Base-by-base conservation (phyloP, 495 filamentous ascomycete species). In the Penicillium crystallinum region DNA sequence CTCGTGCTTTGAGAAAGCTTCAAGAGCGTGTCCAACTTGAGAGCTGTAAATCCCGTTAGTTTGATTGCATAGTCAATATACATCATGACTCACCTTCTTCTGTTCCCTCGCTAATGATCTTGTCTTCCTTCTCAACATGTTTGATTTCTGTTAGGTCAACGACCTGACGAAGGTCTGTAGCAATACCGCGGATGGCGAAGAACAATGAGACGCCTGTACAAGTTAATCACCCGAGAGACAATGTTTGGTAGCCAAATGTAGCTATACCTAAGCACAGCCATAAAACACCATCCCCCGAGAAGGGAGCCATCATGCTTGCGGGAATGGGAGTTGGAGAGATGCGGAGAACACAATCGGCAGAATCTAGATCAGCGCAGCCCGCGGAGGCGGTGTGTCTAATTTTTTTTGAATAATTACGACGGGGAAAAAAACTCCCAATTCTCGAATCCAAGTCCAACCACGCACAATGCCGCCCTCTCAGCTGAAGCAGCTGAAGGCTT, bases 401-500 rank as follows among this genome's bases (percentile, higher is more conserved):
- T 62, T 69, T 66, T 71, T 69, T 63, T 46, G 42, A 41, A 35
- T 35, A 43, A 21, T 54, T 53, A 37, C 30, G 46, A 48, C 35
- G 38, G 33, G 41, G 55, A 65, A 66, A 62, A 62, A 54, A 54
- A 54, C 36, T 46, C 31, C 51, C 34, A 49, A 50, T 29, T 27
- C 45, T 54, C 29, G 6, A 31, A 38, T 38, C 34, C n/a, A 41
- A 53, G 51, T 29, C 43, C 35, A 23, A 29, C 30, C 39, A 59
- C 49, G 35, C 58, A 62, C 57, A 52, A 98, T 98, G 93, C 80
- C 92, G 48, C 89, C 91, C 54, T 98, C 93, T 7, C 93, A 98
- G 71, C 78, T 98, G 15, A 97, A 97, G 70, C 90, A 90, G 71
- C 81, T 98, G 14, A 98, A 96, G 71, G 77, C 86, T 51, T 96